Conservation (phyloP, 2,329 filamentous ascomycete species). For the Colletotrichum sp. region DNA sequence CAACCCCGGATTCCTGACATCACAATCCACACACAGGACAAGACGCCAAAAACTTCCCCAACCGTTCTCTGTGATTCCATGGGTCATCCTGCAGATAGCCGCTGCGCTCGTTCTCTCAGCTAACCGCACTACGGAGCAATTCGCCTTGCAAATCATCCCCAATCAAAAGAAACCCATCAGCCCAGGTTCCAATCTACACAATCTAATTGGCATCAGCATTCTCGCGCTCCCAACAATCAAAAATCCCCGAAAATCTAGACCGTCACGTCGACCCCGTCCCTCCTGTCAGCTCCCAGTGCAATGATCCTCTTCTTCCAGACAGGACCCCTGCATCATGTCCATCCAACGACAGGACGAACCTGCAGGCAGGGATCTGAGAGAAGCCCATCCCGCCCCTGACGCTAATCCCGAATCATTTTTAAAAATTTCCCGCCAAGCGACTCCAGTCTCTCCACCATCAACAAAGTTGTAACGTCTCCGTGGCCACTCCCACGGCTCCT, state of each 20-base stretch:
- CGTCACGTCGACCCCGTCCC: not conserved
- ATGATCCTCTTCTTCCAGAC: not conserved
- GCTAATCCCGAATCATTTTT: not conserved
- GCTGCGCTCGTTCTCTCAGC: not conserved
- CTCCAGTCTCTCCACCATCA: not conserved
- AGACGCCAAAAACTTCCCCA: not conserved
- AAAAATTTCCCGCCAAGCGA: not conserved
- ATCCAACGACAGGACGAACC: not conserved
- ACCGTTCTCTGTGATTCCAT: not conserved
- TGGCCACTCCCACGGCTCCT: not conserved
- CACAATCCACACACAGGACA: not conserved
- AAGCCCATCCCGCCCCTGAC: constrained; percentile 1
- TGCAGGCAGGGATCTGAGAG: not conserved
- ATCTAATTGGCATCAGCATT: not conserved
- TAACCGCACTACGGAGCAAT: not conserved
- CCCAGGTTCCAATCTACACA: not conserved
- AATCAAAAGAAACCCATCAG: not conserved
- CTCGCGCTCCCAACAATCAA: not conserved
- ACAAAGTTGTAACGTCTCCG: not conserved
- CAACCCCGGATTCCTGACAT: constrained; percentile 1
- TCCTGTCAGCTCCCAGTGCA: not conserved
- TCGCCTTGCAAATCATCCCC: not conserved
- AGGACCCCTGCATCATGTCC: not conserved
- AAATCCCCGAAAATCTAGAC: constrained; percentile 14
- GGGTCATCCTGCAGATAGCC: constrained; percentile 4